These are phyloP conservation scores for Magnaporthiopsis poae DNA, from an alignment of 2,329 filamentous ascomycete species.

Conservation along the genomic window DNA sequence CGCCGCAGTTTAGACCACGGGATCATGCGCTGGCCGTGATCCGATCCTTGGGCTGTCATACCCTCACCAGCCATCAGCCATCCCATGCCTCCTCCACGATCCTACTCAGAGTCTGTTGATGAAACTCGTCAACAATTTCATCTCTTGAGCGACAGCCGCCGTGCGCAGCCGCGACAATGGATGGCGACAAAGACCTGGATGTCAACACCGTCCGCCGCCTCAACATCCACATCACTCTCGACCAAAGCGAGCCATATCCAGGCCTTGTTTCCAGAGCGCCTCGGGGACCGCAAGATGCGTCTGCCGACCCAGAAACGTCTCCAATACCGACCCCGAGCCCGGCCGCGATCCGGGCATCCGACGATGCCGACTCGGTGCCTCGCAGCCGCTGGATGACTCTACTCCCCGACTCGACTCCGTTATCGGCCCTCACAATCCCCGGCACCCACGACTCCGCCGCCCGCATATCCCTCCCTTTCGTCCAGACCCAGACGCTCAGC, in stretches of 20 bases:
- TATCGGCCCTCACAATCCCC: conserved; percentile 58
- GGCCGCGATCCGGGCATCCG: neutral
- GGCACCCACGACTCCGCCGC: conserved; percentile 61
- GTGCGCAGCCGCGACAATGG: neutral
- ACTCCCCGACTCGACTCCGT: conserved; percentile 44
- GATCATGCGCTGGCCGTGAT: neutral
- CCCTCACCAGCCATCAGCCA: neutral
- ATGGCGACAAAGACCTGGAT: neutral
- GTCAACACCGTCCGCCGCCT: neutral
- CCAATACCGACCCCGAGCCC: neutral
- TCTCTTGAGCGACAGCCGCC: neutral
- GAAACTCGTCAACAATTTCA: neutral
- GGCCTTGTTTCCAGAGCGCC: neutral
- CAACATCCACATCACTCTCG: neutral
- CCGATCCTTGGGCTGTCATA: neutral
- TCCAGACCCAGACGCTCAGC: conserved; percentile 60
- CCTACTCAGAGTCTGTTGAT: neutral
- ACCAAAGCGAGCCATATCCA: neutral
- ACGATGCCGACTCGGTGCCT: neutral
- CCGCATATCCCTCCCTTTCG: conserved; percentile 41
- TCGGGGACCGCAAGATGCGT: neutral
- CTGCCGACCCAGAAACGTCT: neutral
- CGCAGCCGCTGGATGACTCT: conserved; percentile 49
- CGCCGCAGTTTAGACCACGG: neutral
- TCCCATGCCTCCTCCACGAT: neutral